Conservation (phyloP, 805 yeast genomes). For the Zygotorulaspora danielsina region DNA sequence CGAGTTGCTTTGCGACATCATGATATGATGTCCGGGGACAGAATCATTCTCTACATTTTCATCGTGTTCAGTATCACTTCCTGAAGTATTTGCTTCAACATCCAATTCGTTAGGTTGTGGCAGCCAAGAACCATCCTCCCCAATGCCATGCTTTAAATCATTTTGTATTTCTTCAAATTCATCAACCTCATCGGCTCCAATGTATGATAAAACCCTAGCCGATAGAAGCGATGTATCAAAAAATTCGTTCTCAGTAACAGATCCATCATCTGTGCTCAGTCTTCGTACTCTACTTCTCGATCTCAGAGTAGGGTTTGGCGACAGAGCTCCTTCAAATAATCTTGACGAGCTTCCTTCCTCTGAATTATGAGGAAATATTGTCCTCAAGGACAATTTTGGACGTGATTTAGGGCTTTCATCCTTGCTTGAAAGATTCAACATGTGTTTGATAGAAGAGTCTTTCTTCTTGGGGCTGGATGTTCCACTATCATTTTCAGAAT, state of each 20-base stretch:
- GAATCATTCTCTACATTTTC: constrained; percentile 3
- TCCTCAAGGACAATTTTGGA: constrained; percentile 18
- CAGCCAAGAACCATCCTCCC: constrained; percentile 32
- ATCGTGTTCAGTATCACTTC: constrained; percentile 2
- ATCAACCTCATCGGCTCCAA: constrained; percentile 33
- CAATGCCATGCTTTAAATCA: constrained; percentile 27
- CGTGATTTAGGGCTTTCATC: constrained; percentile 4
- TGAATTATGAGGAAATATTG: constrained; percentile 7
- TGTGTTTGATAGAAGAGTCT: constrained; percentile 13
- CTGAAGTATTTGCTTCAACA: constrained; percentile 24
- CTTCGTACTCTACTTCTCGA: constrained; percentile 11
- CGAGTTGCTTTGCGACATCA: not conserved
- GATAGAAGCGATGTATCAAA: constrained; percentile 22
- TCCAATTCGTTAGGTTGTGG: constrained; percentile 20
- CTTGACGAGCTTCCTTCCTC: constrained; percentile 2
- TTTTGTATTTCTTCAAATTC: constrained; percentile 34
- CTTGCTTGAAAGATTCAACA: constrained; percentile 14
- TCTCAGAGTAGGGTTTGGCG: constrained; percentile 8
- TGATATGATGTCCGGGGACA: not conserved
- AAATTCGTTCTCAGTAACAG: constrained; percentile 10
- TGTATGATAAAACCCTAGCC: constrained; percentile 29
- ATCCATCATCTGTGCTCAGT: constrained; percentile 9
- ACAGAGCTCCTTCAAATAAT: constrained; percentile 1
- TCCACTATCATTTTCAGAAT: not conserved
- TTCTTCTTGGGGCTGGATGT: not conserved